Percentiles rank a stretch among this genome's conserved stretches.
phyloP scores from a whole-genome alignment of 495 filamentous ascomycete genomes.

The Penicillium salamii region DNA sequence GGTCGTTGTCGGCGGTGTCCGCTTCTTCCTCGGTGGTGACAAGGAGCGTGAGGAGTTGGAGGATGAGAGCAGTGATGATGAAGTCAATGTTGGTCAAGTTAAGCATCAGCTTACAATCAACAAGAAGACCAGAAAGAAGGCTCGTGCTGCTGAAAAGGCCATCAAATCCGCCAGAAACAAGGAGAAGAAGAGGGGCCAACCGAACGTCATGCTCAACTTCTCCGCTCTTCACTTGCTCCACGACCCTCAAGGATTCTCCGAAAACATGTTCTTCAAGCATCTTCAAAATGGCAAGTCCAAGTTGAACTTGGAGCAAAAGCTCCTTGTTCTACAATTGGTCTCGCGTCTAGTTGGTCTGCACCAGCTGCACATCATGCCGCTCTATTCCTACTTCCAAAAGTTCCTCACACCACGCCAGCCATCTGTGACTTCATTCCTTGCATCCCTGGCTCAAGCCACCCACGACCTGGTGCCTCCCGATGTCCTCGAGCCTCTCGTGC shows the following conservation, averaged over 20 bases:
- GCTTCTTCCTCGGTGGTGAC: conserved; percentile 95
- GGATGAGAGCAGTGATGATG: conserved; percentile 81
- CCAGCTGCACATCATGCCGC: conserved; percentile 77
- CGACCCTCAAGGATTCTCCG: conserved; percentile 93
- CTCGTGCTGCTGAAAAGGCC: conserved; percentile 73
- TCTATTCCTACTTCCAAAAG: conserved; percentile 86
- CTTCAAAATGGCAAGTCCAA: conserved; percentile 82
- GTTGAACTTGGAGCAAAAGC: conserved; percentile 85
- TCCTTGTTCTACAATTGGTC: conserved; percentile 82
- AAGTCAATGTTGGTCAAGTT: conserved; percentile 75
- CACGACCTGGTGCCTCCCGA: conserved; percentile 93
- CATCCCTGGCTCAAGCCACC: conserved; percentile 85
- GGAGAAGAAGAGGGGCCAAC: conserved; percentile 82
- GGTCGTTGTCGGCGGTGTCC: conserved; percentile 78
- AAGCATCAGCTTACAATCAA: conserved; percentile 86
- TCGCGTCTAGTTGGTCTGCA: conserved; percentile 90
- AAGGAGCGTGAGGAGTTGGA: conserved; percentile 89
- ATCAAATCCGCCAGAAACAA: conserved; percentile 71
- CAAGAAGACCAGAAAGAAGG: conserved; percentile 91
- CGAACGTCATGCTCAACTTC: conserved; percentile 82
- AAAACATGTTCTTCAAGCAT: conserved; percentile 86
- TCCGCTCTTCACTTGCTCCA: conserved; percentile 95
- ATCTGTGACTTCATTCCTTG: conserved; percentile 91
- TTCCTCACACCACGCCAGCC: conserved; percentile 84
- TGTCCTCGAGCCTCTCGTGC: conserved; percentile 82